Conservation (phyloP, 2,329 filamentous ascomycete species). For the Botrytis tulipae region DNA sequence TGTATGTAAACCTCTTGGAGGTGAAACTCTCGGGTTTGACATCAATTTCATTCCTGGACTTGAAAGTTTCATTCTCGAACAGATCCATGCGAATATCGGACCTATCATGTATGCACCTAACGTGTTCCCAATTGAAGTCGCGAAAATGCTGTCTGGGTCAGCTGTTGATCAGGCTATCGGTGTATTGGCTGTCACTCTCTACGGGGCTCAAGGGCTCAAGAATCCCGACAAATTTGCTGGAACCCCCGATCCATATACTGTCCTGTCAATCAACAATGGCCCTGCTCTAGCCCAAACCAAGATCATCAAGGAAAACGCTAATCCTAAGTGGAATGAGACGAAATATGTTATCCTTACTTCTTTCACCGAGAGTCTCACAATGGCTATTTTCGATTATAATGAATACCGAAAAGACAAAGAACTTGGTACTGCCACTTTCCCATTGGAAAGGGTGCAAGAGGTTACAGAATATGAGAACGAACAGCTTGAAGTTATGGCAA, state of each 20-base stretch:
- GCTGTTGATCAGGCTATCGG: constrained; percentile 95
- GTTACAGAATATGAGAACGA: constrained; percentile 79
- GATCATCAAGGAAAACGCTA: constrained; percentile 77
- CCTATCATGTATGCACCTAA: constrained; percentile 99
- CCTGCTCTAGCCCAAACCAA: constrained; percentile 84
- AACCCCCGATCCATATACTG: constrained; percentile 85
- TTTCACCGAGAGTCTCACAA: constrained; percentile 80
- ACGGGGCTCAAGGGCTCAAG: constrained; percentile 89
- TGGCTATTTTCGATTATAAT: constrained; percentile 89
- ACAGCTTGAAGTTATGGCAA: constrained; percentile 77
- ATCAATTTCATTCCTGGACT: constrained; percentile 98
- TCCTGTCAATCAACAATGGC: constrained; percentile 80
- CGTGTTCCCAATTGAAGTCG: constrained; percentile 96
- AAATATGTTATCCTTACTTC: constrained; percentile 93
- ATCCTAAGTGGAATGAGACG: constrained; percentile 94
- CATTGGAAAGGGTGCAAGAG: constrained; percentile 77
- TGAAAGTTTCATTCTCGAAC: constrained; percentile 89
- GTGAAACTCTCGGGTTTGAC: constrained; percentile 93
- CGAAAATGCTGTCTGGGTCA: constrained; percentile 94
- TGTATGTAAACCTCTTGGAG: constrained; percentile 94
- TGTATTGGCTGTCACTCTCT: constrained; percentile 85
- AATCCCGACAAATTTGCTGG: constrained; percentile 93
- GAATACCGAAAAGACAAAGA: constrained; percentile 97
- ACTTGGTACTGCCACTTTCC: constrained; percentile 81
- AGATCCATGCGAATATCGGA: constrained; percentile 88